Evolutionary conservation across 345 rosid genomes (phyloP).

Genomic region (Garcia nutans): DNA sequence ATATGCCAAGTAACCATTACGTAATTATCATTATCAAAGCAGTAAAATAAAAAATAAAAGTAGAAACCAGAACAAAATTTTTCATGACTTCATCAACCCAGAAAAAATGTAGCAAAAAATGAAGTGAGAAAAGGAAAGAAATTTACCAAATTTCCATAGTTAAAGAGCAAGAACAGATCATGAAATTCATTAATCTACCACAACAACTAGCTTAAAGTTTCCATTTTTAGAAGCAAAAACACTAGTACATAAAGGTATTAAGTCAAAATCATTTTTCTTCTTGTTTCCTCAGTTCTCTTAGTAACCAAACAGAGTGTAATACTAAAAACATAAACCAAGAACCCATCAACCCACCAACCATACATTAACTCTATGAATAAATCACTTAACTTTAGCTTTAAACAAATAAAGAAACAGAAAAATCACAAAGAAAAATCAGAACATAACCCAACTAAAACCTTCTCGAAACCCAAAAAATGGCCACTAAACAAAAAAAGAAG

Average conservation of each 20-base stretch:
- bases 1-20: constrained; percentile 29
- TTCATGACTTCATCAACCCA: background rate
- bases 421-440: background rate
- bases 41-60: background rate
- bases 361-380: background rate
- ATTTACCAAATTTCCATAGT: background rate
- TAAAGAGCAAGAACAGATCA: background rate
- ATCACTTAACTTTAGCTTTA: background rate
- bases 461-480: background rate
- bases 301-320: background rate
- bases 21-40: constrained; percentile 7
- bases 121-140: background rate
- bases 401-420: background rate
- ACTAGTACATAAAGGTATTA: background rate
- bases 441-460: background rate
- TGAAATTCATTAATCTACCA: background rate
- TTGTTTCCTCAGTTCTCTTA: background rate
- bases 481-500: constrained; percentile 2
- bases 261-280: background rate
- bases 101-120: background rate
- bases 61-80: background rate
- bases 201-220: background rate
- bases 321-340: background rate
- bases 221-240: background rate
- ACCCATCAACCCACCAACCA: no score